Percentiles rank a stretch among this genome's conserved stretches.
Evolutionary conservation across 208 protist species (phyloP).

Genomic region (Crithidia bombi): DNA sequence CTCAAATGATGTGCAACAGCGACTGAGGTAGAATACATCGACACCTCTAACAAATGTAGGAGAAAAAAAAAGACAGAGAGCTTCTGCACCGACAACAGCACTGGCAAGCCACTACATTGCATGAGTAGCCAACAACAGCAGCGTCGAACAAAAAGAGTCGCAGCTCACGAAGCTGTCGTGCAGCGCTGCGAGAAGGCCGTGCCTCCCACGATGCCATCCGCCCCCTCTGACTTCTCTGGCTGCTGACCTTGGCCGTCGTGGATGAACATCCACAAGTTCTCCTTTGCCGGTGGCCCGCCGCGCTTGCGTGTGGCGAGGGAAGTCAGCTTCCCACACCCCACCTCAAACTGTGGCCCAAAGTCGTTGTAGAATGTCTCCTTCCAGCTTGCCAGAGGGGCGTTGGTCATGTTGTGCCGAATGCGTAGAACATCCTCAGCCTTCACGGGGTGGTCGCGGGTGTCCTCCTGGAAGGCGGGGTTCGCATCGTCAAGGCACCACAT

Average conservation of each 20-base stretch:
- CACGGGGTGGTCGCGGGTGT: slow-evolving; percentile 86
- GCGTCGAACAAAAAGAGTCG: neutral
- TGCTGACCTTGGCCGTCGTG: slow-evolving; percentile 52
- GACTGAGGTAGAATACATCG: no score
- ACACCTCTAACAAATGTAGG: no score
- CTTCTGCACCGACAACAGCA: no score
- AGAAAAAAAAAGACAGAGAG: neutral
- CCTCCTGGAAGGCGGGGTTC: slow-evolving; percentile 78
- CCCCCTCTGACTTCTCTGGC: neutral
- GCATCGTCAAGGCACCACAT: slow-evolving; percentile 85
- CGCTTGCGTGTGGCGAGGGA: slow-evolving; percentile 49
- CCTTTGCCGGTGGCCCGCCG: slow-evolving; percentile 38
- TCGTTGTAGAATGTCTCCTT: slow-evolving; percentile 84
- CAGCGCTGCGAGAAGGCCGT: neutral
- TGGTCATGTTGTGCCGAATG: slow-evolving; percentile 85
- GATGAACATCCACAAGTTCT: slow-evolving; percentile 88
- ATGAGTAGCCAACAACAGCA: neutral
- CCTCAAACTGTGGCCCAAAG: slow-evolving; percentile 84
- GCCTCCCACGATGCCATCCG: neutral
- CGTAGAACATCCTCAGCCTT: slow-evolving; percentile 70
- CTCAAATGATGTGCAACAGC: no score
- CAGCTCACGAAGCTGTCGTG: neutral
- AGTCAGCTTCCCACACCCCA: slow-evolving; percentile 64
- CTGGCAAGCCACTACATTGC: neutral
- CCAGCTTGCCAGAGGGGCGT: slow-evolving; percentile 60